These are phyloP conservation scores for Colletotrichum aenigma DNA, from an alignment of 2,329 filamentous ascomycete species.

Conservation along the genomic window DNA sequence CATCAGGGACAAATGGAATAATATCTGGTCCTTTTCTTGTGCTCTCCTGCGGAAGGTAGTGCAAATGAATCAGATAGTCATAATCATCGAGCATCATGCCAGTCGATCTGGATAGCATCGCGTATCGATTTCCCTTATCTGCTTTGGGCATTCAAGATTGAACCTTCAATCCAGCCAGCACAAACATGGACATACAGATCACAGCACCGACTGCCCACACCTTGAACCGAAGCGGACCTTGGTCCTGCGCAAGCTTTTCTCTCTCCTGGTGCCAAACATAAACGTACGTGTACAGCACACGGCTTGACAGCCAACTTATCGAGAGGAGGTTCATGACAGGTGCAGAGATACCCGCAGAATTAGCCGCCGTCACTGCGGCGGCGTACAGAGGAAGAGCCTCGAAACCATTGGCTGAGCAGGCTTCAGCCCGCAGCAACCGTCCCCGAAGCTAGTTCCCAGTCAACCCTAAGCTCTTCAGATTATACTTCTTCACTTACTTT, in stretches of 20 bases:
- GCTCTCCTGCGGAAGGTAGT: not conserved
- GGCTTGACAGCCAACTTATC: not conserved
- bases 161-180: not conserved
- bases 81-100: not conserved
- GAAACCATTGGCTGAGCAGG: not conserved
- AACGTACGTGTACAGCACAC: not conserved
- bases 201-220: not conserved
- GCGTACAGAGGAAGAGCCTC: not conserved
- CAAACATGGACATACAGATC: not conserved
- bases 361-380: not conserved
- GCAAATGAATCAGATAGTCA: not conserved
- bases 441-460: not conserved
- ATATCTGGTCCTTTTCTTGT: not conserved
- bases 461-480: rapidly evolving
- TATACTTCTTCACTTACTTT: not conserved
- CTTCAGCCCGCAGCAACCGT: not conserved
- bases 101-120: not conserved
- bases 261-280: not conserved
- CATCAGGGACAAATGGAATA: not conserved
- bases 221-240: not conserved
- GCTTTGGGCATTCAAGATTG: rapidly evolving
- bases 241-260: not conserved
- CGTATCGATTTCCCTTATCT: not conserved
- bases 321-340: not conserved
- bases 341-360: not conserved